Percentiles rank a stretch among this genome's conserved stretches.
These are phyloP conservation scores for Austroboletus novae-zelandiae DNA, from an alignment of 1,284 basidiomycete species.

Conservation along the genomic window DNA sequence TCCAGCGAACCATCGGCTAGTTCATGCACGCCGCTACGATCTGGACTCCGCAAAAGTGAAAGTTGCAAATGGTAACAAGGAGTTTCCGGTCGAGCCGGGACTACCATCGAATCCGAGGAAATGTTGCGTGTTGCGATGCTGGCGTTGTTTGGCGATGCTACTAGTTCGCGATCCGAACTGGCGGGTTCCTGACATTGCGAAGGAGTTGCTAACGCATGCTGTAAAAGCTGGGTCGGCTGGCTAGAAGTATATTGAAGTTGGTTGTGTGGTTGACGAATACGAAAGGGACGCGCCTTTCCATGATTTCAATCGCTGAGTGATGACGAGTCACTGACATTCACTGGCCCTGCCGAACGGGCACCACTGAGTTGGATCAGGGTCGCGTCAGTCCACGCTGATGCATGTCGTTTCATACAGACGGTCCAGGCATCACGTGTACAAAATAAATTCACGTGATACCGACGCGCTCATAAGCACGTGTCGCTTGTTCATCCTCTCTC, in stretches of 20 bases:
- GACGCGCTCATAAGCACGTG: slow-evolving; percentile 15
- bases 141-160: slow-evolving; percentile 13
- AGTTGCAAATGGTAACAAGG: slow-evolving; percentile 56
- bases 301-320: neutral
- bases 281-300: slow-evolving; percentile 32
- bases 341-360: too few relatives aligned
- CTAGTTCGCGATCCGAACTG: slow-evolving; percentile 3
- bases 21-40: slow-evolving; percentile 1
- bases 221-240: slow-evolving; percentile 34
- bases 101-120: slow-evolving; percentile 26
- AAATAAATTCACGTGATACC: slow-evolving; percentile 33
- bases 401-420: too few relatives aligned
- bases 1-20: slow-evolving; percentile 46
- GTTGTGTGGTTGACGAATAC: slow-evolving; percentile 13
- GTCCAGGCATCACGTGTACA: slow-evolving; percentile 10
- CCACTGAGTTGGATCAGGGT: too few relatives aligned
- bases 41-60: slow-evolving; percentile 42
- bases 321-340: too few relatives aligned
- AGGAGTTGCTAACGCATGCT: slow-evolving; percentile 28
- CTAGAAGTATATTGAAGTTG: slow-evolving; percentile 15
- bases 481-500: slow-evolving; percentile 8
- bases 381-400: too few relatives aligned
- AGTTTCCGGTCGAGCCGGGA: slow-evolving; percentile 21
- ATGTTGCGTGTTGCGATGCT: slow-evolving; percentile 17
- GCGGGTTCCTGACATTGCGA: slow-evolving; percentile 14